phyloP scores from a whole-genome alignment of 1,284 basidiomycete species.

The Trichosporon ovoides region DNA sequence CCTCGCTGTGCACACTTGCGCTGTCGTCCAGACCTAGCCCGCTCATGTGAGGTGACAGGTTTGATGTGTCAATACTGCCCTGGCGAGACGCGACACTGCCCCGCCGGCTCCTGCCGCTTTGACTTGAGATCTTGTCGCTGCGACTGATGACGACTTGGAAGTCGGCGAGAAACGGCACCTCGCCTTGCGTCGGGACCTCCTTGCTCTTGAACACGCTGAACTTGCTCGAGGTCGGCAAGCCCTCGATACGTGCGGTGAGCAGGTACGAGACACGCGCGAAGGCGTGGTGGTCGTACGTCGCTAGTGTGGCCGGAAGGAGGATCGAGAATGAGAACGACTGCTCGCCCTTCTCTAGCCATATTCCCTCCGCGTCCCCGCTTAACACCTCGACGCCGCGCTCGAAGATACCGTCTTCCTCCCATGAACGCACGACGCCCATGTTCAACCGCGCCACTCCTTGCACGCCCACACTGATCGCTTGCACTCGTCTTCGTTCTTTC shows the following conservation, averaged over 20 bases:
- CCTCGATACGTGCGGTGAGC: slow-evolving; percentile 30
- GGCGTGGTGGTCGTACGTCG: slow-evolving; percentile 31
- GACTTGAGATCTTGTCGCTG: slow-evolving; percentile 26
- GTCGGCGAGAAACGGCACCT: slow-evolving; percentile 29
- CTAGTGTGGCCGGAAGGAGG: slow-evolving; percentile 36
- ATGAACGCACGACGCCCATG: slow-evolving; percentile 32
- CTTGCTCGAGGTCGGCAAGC: slow-evolving; percentile 12
- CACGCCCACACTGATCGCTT: slow-evolving; percentile 42
- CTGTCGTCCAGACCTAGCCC: neutral
- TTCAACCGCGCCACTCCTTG: slow-evolving; percentile 35
- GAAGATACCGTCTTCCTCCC: slow-evolving; percentile 47
- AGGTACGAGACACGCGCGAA: slow-evolving; percentile 36
- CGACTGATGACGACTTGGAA: slow-evolving; percentile 38
- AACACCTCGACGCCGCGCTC: slow-evolving; percentile 41
- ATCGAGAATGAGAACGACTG: slow-evolving; percentile 40
- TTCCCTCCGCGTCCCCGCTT: slow-evolving; percentile 32
- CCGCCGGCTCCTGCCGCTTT: slow-evolving; percentile 11
- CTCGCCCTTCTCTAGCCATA: slow-evolving; percentile 42
- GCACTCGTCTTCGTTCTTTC: slow-evolving; percentile 39
- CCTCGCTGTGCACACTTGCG: slow-evolving; percentile 5
- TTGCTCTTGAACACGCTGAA: slow-evolving; percentile 16
- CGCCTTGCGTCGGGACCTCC: slow-evolving; percentile 16
- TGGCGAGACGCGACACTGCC: slow-evolving; percentile 1
- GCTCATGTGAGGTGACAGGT: neutral
- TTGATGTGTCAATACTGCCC: neutral